These are phyloP conservation scores for Davidsoniella virescens DNA, from an alignment of 2,329 filamentous ascomycete genomes.

Conservation along the genomic window DNA sequence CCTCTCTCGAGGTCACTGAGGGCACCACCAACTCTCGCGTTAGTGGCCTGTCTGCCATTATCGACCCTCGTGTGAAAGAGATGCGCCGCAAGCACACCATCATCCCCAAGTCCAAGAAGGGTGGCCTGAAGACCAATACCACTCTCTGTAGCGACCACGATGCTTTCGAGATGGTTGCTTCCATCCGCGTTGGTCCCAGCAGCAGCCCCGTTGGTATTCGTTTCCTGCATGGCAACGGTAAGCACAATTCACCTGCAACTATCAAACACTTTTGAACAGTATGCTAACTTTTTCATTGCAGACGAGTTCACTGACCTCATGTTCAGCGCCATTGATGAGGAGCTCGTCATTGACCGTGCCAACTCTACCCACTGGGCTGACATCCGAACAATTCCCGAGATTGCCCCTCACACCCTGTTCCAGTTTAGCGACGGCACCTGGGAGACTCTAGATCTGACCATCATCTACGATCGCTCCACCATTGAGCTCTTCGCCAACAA, in stretches of 20 bases:
- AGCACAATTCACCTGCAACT: background rate
- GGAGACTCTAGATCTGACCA: slow-evolving; percentile 14
- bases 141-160: slow-evolving; percentile 9
- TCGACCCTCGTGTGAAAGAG: slow-evolving; percentile 3
- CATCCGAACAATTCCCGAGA: slow-evolving; percentile 8
- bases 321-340: slow-evolving; percentile 13
- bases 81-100: slow-evolving; percentile 9
- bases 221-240: slow-evolving; percentile 11
- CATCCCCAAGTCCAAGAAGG: slow-evolving; percentile 11
- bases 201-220: slow-evolving; percentile 8
- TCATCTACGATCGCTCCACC: slow-evolving; percentile 16
- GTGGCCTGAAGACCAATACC: slow-evolving; percentile 3
- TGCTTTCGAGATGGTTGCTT: slow-evolving; percentile 7
- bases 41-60: slow-evolving; percentile 4
- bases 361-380: slow-evolving; percentile 13
- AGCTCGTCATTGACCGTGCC: slow-evolving; percentile 14
- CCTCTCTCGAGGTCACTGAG: slow-evolving; percentile 4
- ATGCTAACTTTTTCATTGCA: slow-evolving; percentile 2
- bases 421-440: slow-evolving; percentile 7
- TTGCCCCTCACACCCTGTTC: slow-evolving; percentile 13
- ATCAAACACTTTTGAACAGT: background rate
- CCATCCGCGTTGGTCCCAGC: slow-evolving; percentile 1
- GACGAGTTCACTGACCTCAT: slow-evolving; percentile 14
- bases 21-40: slow-evolving; percentile 3
- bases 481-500: slow-evolving; percentile 16